Conservation (phyloP, 495 filamentous ascomycete genomes). For the Neurospora sublineolata region DNA sequence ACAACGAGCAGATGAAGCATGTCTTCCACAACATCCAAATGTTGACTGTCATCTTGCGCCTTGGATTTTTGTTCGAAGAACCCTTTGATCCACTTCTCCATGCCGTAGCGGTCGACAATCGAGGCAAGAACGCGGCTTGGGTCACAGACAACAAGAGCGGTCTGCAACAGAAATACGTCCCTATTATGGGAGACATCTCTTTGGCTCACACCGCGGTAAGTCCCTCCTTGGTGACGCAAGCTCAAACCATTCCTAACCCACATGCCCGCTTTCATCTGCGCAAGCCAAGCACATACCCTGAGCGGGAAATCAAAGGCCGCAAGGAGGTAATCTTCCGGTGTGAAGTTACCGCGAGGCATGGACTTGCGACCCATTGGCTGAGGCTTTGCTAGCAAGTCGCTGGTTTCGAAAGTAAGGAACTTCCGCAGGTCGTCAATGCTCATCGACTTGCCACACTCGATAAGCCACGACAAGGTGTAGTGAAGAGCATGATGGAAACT, state of each 20-base stretch:
- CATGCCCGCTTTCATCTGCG: slow-evolving; percentile 95
- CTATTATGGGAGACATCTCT: slow-evolving; percentile 87
- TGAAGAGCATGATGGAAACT: slow-evolving; percentile 98
- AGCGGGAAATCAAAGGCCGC: slow-evolving; percentile 87
- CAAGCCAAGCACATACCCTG: slow-evolving; percentile 87
- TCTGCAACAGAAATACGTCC: slow-evolving; percentile 90
- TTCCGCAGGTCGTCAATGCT: slow-evolving; percentile 48
- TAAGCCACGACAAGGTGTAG: slow-evolving; percentile 93
- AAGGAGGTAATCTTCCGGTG: slow-evolving; percentile 67
- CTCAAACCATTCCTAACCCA: slow-evolving; percentile 98
- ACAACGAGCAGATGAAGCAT: slow-evolving; percentile 90
- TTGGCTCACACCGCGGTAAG: slow-evolving; percentile 76
- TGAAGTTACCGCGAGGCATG: slow-evolving; percentile 36
- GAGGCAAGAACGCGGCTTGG: slow-evolving; percentile 77
- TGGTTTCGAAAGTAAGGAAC: slow-evolving; percentile 49
- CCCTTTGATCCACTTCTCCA: slow-evolving; percentile 81
- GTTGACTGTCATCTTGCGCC: slow-evolving; percentile 71
- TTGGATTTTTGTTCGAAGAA: slow-evolving; percentile 53
- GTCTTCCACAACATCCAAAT: slow-evolving; percentile 87
- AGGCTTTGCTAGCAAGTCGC: slow-evolving; percentile 48
- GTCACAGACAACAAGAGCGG: slow-evolving; percentile 75
- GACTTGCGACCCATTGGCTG: slow-evolving; percentile 42
- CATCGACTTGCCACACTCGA: slow-evolving; percentile 79
- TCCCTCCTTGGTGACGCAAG: slow-evolving; percentile 84
- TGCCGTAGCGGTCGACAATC: slow-evolving; percentile 81